These are phyloP conservation scores for Tricholoma saponaceum DNA, from an alignment of 768 basidiomycete genomes.

Conservation along the genomic window DNA sequence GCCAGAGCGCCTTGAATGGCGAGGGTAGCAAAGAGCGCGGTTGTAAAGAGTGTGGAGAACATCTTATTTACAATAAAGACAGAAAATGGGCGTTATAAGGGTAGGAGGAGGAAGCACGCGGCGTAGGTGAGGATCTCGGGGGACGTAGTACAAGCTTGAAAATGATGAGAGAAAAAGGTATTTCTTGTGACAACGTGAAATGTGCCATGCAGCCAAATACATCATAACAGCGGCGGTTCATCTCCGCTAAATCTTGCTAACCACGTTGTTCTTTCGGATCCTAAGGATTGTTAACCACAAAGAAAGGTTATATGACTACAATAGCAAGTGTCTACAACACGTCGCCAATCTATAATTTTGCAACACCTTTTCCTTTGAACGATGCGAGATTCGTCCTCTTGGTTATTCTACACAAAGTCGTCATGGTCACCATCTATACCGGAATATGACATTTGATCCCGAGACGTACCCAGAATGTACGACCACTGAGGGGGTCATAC, in stretches of 20 bases:
- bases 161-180: background rate
- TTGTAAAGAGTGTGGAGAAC: conserved; percentile 76
- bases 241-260: background rate
- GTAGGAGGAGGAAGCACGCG: conserved; percentile 22
- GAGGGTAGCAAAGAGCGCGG: conserved; percentile 62
- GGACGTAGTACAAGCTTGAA: conserved; percentile 9
- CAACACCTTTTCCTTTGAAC: conserved; percentile 47
- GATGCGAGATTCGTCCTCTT: conserved; percentile 64
- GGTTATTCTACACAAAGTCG: conserved; percentile 46
- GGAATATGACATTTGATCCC: background rate
- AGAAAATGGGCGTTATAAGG: conserved; percentile 24
- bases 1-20: conserved; percentile 50
- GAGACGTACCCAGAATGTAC: conserved; percentile 71
- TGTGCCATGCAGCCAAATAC: background rate
- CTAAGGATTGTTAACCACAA: too few relatives aligned
- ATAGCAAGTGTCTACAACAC: background rate
- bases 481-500: conserved; percentile 58
- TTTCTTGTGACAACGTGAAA: background rate
- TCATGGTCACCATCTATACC: conserved; percentile 31
- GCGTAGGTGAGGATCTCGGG: conserved; percentile 20
- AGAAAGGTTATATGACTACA: too few relatives aligned
- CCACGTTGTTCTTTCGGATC: conserved; percentile 1
- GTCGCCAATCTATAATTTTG: conserved; percentile 35
- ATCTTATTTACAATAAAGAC: conserved; percentile 42
- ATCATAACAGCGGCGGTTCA: background rate